Evolutionary conservation across 345 rosid species (phyloP), one percentile per base, ranked within the genome.

Genomic region (Salix koriyanagi): DNA sequence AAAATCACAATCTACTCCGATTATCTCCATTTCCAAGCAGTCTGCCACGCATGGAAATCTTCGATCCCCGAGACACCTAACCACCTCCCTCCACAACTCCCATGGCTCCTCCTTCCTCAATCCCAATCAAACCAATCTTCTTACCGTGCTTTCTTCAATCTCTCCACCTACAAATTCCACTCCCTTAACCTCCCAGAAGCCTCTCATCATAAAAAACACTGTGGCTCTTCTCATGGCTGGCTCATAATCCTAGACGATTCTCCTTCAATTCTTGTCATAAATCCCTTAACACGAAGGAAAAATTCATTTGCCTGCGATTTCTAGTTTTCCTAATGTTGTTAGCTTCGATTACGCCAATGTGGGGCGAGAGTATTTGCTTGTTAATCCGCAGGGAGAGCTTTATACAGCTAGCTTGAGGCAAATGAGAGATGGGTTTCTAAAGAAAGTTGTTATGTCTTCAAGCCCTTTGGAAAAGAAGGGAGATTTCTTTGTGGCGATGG

Each of bases 171-270:
- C 73, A 84, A 75, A 66, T 69, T 81, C 79, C 86, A 80, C 77
- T 50, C 39, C 84, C 81, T 90, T 76, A 62, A 81, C 75, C 80
- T 86, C 69, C 84, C 85, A 0, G 88, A 85, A 12, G 77, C 76
- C 41, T 79, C 83, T 74, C 74, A 62, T 46, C 67, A 54, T 74
- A 77, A 74, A 18, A 89, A 90, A 80, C 84, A 67, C 70, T 83
- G 89, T 72, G 89, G 92, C 54, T 90, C 94, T 42, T 90, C 91
- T 73, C 83, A 86, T 73, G 92, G 92, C 73, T 90, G 92, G 91
- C 82, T 89, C 68, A 46, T 79, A 2, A 62, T 89, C 75, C 86
- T 89, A 74, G 90, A 87, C 64, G 88, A 87, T 37, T 64, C 86
- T 32, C 94, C 91, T 0, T 3, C 68, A 6, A 14, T 90, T 44